Evolutionary conservation across 2,329 filamentous ascomycete genomes (phyloP).

Genomic region (Drechslerella dactyloides): DNA sequence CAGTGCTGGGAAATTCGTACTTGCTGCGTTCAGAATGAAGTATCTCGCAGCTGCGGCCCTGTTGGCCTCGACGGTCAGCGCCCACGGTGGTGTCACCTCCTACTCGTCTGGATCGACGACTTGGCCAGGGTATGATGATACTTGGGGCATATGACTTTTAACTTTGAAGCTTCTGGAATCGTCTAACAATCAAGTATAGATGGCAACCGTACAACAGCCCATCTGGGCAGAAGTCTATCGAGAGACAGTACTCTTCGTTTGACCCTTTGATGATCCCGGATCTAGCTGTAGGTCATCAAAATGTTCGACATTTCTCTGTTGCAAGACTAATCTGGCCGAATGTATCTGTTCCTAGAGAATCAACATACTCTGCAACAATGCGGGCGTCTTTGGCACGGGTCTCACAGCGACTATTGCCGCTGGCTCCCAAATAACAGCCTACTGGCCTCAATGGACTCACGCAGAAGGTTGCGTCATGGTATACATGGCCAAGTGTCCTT

Average conservation of each 20-base stretch:
- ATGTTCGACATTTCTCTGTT: too few relatives aligned
- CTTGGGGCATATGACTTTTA: not conserved
- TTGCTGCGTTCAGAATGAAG: conserved; percentile 31
- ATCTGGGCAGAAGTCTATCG: conserved; percentile 29
- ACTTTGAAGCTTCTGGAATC: not conserved
- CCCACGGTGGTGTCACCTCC: conserved; percentile 43
- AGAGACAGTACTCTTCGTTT: conserved; percentile 39
- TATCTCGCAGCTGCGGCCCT: conserved; percentile 38
- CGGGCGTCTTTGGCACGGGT: conserved; percentile 33
- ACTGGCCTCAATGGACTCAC: conserved; percentile 67
- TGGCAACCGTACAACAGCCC: conserved; percentile 41
- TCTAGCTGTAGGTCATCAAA: conserved; percentile 17
- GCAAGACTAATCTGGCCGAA: too few relatives aligned
- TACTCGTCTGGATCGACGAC: conserved; percentile 26
- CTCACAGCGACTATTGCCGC: conserved; percentile 60
- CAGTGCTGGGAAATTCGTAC: too few relatives aligned
- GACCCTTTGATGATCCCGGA: conserved; percentile 34
- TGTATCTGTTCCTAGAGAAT: conserved; percentile 14
- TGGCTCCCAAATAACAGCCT: conserved; percentile 62
- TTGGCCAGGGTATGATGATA: conserved; percentile 31
- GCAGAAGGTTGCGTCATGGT: conserved; percentile 67
- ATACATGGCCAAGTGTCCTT: conserved; percentile 63
- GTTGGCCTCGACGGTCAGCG: conserved; percentile 45
- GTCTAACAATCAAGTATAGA: conserved; percentile 4
- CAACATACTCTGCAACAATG: conserved; percentile 47